Base-by-base conservation (phyloP, 2,329 filamentous ascomycete species). In the Trichoderma guizhouense region DNA sequence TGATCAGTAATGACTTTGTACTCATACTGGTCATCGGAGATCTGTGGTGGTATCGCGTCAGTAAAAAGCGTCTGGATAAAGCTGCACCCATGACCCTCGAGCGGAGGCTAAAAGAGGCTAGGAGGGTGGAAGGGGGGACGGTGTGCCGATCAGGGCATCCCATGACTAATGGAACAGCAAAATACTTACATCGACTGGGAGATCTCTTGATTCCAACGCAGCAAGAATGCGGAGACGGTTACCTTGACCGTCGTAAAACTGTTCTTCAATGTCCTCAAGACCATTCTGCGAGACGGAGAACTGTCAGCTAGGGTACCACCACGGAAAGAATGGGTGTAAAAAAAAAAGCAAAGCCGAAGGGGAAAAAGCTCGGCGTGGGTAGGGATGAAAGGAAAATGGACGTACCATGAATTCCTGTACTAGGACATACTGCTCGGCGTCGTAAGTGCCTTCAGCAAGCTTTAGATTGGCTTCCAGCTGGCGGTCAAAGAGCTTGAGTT, bases 151-250 rank as follows among this genome's bases (percentile, higher is more conserved):
- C n/a, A 39, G 7, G 57, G 57, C 57, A 60, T 34, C 28, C 18
- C 55, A 64, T 66, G 39, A 72, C 65, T 74, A 64, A 72, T 66
- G 21, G 69, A 70, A 63, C 60, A 34, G 69, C 61, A 64, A 66
- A 28, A 51, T 72, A 70, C 86, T 84, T 79, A 87, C 86, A 78
- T 87, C 85, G 18, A 84, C 78, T 1, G 86, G 85, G 18, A 87
- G 79, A 15, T 80, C 78, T 69, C 82, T 83, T 67, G 83, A 78
- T 53, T 82, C 78, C 55, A 88, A 79, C 15, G 82, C 77, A 70
- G 83, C 80, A 14, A 88, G 80, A 36, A 84, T 81, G 71, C 86
- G 84, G 58, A 85, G 78, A 68, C 84, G 82, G 58, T 82, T 81
- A 66, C 86, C 81, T 74, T 86, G 82, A 43, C 83, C 81, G 72